phyloP scores from a whole-genome alignment of 2,329 filamentous ascomycete genomes.

The Rhinocladiella mackenziei region DNA sequence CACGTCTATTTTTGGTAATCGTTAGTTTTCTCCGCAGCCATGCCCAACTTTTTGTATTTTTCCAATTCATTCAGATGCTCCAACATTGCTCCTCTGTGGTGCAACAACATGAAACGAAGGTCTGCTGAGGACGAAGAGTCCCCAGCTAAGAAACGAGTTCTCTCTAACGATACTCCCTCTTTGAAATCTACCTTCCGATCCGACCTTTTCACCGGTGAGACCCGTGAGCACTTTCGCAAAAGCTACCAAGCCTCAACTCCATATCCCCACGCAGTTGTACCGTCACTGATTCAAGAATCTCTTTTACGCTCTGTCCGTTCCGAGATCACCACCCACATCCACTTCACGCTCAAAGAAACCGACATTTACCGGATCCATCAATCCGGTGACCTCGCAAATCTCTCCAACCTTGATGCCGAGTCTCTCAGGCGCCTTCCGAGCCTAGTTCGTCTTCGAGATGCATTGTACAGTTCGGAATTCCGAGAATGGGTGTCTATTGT shows the following conservation, averaged over 20 bases:
- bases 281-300: slow-evolving; percentile 69
- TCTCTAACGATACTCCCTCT: slow-evolving; percentile 2
- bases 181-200: slow-evolving; percentile 42
- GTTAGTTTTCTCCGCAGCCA: too few species aligned
- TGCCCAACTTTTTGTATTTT: too few species aligned
- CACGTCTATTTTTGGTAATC: too few species aligned
- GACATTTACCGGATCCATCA: slow-evolving; percentile 99
- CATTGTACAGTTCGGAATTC: slow-evolving; percentile 86
- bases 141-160: slow-evolving; percentile 24
- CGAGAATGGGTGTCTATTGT: slow-evolving; percentile 83
- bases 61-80: too few species aligned
- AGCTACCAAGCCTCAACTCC: slow-evolving; percentile 42
- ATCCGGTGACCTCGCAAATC: slow-evolving; percentile 92
- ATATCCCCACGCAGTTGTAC: slow-evolving; percentile 92
- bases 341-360: slow-evolving; percentile 97
- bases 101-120: slow-evolving; percentile 41
- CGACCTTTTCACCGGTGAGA: slow-evolving; percentile 41
- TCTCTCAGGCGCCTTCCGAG: slow-evolving; percentile 83
- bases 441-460: slow-evolving; percentile 86
- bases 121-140: slow-evolving; percentile 28
- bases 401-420: slow-evolving; percentile 85
- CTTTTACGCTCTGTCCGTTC: slow-evolving; percentile 81
- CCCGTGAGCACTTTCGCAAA: slow-evolving; percentile 42
- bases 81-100: not conserved
- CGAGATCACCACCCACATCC: slow-evolving; percentile 85